These are phyloP conservation scores for Colletotrichum neosansevieriae DNA, from an alignment of 2,329 filamentous ascomycete genomes.

Conservation along the genomic window DNA sequence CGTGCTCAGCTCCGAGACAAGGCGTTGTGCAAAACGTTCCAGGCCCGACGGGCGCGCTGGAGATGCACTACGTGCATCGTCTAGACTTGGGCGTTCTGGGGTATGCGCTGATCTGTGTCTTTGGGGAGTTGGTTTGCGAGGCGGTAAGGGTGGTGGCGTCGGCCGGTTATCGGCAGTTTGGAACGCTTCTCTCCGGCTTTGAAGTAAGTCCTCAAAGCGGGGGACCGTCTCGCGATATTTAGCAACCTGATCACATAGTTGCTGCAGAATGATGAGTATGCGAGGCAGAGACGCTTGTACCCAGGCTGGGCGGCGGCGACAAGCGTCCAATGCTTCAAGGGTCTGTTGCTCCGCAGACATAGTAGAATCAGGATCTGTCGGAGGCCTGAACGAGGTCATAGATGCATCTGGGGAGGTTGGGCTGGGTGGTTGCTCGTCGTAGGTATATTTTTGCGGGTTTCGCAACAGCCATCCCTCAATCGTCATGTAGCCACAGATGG, in stretches of 20 bases:
- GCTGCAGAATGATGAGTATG: conserved; percentile 69
- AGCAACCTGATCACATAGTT: conserved; percentile 71
- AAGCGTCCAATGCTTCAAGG: conserved; percentile 61
- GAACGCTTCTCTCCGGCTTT: conserved; percentile 73
- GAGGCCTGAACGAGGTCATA: conserved; percentile 53
- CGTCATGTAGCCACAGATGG: conserved; percentile 85
- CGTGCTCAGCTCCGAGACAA: conserved; percentile 70
- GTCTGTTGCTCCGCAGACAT: conserved; percentile 57
- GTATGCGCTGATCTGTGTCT: conserved; percentile 47
- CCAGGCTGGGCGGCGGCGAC: conserved; percentile 67
- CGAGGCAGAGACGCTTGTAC: conserved; percentile 61
- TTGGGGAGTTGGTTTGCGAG: conserved; percentile 39
- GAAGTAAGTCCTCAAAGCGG: conserved; percentile 79
- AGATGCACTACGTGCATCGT: conserved; percentile 61
- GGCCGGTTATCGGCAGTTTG: conserved; percentile 66
- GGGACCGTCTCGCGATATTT: conserved; percentile 74
- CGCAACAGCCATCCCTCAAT: conserved; percentile 92
- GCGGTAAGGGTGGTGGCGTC: conserved; percentile 46
- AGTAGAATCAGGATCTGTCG: conserved; percentile 56
- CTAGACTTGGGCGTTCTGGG: conserved; percentile 57
- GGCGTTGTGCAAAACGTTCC: conserved; percentile 72
- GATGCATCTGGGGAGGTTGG: conserved; percentile 41
- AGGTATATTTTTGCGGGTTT: conserved; percentile 73
- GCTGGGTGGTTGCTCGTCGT: conserved; percentile 58
- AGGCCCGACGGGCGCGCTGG: conserved; percentile 67